Conservation (phyloP, 805 yeast species). For the Wickerhamomyces ciferrii region DNA sequence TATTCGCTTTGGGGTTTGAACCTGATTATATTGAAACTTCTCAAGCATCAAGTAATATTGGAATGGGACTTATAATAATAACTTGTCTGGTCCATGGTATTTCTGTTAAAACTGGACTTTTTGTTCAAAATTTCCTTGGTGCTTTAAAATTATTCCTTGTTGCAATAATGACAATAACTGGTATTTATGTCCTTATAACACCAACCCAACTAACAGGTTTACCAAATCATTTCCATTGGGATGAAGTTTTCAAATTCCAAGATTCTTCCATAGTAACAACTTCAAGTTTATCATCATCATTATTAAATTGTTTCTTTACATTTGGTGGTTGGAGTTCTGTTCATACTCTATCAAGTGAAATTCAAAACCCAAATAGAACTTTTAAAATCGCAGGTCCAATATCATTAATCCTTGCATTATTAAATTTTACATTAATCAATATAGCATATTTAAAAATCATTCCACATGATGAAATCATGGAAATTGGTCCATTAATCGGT, state of each 20-base stretch:
- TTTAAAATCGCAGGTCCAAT: slow-evolving; percentile 58
- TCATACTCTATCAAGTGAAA: slow-evolving; percentile 57
- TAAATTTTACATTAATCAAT: slow-evolving; percentile 48
- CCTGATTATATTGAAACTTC: slow-evolving; percentile 25
- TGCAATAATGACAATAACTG: slow-evolving; percentile 48
- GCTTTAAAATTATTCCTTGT: slow-evolving; percentile 51
- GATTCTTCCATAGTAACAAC: slow-evolving; percentile 27
- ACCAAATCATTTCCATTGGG: slow-evolving; percentile 27
- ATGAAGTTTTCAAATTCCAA: slow-evolving; percentile 26
- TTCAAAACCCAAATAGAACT: slow-evolving; percentile 52
- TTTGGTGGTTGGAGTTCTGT: slow-evolving; percentile 62
- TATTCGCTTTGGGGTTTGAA: slow-evolving; percentile 37
- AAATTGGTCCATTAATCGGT: slow-evolving; percentile 55
- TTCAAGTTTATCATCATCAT: slow-evolving; percentile 47
- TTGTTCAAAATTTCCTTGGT: slow-evolving; percentile 60
- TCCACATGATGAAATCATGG: slow-evolving; percentile 45
- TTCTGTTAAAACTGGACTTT: slow-evolving; percentile 55
- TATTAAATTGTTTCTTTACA: slow-evolving; percentile 53
- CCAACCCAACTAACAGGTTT: slow-evolving; percentile 36
- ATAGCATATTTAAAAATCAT: slow-evolving; percentile 51
- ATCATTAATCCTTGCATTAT: slow-evolving; percentile 39
- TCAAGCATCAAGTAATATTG: slow-evolving; percentile 33
- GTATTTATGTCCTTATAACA: slow-evolving; percentile 50
- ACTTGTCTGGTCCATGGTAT: slow-evolving; percentile 46
- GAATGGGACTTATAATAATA: slow-evolving; percentile 31